Conservation (phyloP, 768 basidiomycete species). For the Mycena polygramma region DNA sequence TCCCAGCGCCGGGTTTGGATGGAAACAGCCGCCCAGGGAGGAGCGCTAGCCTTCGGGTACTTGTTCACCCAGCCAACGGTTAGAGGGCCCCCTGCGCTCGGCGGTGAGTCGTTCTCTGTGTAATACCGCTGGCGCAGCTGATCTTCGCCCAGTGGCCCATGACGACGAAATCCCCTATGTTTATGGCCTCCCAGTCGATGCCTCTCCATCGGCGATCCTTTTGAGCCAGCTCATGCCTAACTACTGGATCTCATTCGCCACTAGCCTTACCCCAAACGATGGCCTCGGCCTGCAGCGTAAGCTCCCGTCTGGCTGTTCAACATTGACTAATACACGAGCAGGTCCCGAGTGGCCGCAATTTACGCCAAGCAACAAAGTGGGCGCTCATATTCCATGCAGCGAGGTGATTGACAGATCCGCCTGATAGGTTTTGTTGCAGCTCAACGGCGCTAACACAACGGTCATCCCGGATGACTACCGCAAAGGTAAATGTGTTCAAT, state of each 20-base stretch:
- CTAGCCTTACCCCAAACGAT: conserved; percentile 56
- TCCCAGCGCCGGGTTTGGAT: neutral
- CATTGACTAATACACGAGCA: neutral
- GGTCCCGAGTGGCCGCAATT: neutral
- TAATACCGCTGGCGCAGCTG: neutral
- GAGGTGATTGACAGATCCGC: neutral
- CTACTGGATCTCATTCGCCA: conserved; percentile 60
- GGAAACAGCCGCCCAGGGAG: neutral
- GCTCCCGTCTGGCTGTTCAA: too few relatives aligned
- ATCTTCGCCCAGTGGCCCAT: conserved; percentile 41
- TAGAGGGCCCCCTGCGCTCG: neutral
- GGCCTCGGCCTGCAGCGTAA: conserved; percentile 32
- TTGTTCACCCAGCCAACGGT: neutral
- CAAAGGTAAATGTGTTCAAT: neutral
- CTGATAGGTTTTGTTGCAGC: neutral
- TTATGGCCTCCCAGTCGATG: conserved; percentile 40
- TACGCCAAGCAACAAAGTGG: neutral
- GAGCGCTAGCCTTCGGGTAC: neutral
- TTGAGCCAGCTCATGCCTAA: conserved; percentile 52
- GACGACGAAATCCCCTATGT: conserved; percentile 46
- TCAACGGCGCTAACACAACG: neutral
- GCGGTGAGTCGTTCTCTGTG: neutral
- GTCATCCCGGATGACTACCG: neutral
- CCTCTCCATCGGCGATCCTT: conserved; percentile 40
- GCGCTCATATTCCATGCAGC: neutral